Percentiles rank a stretch among this genome's conserved stretches.
phyloP scores from a whole-genome alignment of 2,329 filamentous ascomycete species.

The Elsinoe perseae region DNA sequence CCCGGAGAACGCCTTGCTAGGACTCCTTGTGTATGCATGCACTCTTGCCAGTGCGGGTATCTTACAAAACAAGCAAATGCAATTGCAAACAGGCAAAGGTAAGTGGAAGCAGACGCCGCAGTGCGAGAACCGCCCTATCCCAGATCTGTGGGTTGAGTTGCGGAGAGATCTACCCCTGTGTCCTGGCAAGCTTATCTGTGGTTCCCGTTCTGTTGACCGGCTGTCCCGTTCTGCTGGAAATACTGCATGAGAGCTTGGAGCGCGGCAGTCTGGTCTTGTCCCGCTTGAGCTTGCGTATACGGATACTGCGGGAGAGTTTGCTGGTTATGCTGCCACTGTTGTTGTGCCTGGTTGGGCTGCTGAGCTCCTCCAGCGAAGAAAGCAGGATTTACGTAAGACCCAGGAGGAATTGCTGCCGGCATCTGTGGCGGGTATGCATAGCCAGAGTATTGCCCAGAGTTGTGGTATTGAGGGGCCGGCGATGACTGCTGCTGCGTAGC shows the following conservation, averaged over 20 bases:
- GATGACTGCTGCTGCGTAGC: conserved; percentile 26
- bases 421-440: neutral
- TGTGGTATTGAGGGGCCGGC: neutral
- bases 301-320: neutral
- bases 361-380: neutral
- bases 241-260: conserved; percentile 3
- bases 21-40: conserved; percentile 7
- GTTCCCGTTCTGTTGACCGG: neutral
- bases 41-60: conserved; percentile 1
- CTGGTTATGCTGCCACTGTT: neutral
- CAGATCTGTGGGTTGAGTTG: neutral
- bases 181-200: neutral
- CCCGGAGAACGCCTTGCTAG: neutral
- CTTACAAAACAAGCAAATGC: conserved; percentile 12
- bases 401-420: neutral
- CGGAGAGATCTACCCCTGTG: neutral
- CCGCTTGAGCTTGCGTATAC: neutral
- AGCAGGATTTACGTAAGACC: neutral
- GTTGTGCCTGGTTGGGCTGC: neutral
- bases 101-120: neutral
- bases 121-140: neutral
- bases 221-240: conserved; percentile 4
- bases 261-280: conserved; percentile 3
- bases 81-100: neutral
- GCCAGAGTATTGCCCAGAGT: neutral